phyloP scores from a whole-genome alignment of 441 rosid species.

The Kokia cookei region DNA sequence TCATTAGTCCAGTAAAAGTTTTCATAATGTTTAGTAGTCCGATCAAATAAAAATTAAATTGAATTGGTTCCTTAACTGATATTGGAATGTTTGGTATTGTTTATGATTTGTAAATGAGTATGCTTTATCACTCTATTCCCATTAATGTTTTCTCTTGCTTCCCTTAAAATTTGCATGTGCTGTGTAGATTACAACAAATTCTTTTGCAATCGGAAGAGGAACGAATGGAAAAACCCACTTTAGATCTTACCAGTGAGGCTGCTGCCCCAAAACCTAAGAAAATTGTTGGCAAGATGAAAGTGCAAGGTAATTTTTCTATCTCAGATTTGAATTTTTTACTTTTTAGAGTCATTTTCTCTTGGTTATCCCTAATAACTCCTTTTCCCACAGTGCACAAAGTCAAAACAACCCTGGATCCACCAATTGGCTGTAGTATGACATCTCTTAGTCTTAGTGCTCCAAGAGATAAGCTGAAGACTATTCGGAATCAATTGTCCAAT shows the following conservation, averaged over 20 bases:
- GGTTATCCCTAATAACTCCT: conserved; percentile 13
- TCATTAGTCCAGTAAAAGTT: no score
- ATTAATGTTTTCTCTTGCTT: background rate
- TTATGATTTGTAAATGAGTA: background rate
- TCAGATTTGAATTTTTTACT: conserved; percentile 6
- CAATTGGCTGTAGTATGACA: conserved; percentile 75
- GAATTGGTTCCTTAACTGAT: background rate
- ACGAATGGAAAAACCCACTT: conserved; percentile 57
- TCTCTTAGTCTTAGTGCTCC: conserved; percentile 53
- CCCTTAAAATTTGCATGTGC: conserved; percentile 9
- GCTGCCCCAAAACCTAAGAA: conserved; percentile 79
- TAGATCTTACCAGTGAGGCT: conserved; percentile 56
- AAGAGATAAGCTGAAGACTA: conserved; percentile 43
- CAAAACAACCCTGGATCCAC: conserved; percentile 71
- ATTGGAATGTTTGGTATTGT: background rate
- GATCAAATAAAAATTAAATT: background rate
- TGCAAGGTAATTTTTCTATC: conserved; percentile 57
- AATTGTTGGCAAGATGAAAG: conserved; percentile 85
- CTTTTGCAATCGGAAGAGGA: conserved; percentile 96
- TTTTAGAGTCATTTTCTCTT: conserved; percentile 9
- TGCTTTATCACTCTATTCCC: background rate
- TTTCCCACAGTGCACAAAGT: conserved; percentile 70
- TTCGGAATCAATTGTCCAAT: conserved; percentile 57
- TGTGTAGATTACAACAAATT: conserved; percentile 61
- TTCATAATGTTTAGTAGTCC: background rate